phyloP scores from a whole-genome alignment of 2,329 filamentous ascomycete species.

The Alternaria tenuissima region DNA sequence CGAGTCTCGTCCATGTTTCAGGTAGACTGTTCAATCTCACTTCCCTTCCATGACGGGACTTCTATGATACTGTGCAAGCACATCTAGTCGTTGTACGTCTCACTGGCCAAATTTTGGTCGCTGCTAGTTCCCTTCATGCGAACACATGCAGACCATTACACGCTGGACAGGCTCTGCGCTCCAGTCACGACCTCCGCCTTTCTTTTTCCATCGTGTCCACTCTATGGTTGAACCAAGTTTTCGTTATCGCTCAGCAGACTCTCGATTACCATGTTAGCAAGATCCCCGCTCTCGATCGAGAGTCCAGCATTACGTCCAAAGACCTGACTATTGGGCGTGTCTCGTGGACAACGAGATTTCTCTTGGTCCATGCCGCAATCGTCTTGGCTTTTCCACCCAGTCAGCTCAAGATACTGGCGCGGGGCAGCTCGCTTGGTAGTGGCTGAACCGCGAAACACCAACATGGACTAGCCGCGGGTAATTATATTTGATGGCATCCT shows the following conservation, averaged over 20 bases:
- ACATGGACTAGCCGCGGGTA: slow-evolving; percentile 13
- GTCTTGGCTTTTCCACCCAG: slow-evolving; percentile 6
- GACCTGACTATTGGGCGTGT: slow-evolving; percentile 2
- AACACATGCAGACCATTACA: not conserved
- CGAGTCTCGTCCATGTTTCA: not conserved
- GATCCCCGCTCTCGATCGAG: slow-evolving; percentile 6
- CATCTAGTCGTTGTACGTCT: not conserved
- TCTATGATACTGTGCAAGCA: not conserved
- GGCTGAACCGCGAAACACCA: slow-evolving; percentile 9
- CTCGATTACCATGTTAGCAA: not conserved
- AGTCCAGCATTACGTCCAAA: not conserved
- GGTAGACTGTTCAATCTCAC: not conserved
- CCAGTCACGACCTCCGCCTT: not conserved
- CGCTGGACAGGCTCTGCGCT: not conserved
- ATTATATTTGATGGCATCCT: slow-evolving; percentile 1
- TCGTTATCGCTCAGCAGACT: not conserved
- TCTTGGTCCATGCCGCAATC: slow-evolving; percentile 8
- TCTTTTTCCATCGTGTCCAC: not conserved
- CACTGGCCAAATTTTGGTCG: not conserved
- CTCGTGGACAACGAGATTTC: slow-evolving; percentile 11
- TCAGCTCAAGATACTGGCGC: slow-evolving; percentile 6
- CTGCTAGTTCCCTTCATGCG: not conserved
- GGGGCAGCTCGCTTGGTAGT: slow-evolving; percentile 7
- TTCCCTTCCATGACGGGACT: not conserved
- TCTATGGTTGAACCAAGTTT: not conserved